Conservation (phyloP, 306 rosid species). For the Boehmeria nivea region DNA sequence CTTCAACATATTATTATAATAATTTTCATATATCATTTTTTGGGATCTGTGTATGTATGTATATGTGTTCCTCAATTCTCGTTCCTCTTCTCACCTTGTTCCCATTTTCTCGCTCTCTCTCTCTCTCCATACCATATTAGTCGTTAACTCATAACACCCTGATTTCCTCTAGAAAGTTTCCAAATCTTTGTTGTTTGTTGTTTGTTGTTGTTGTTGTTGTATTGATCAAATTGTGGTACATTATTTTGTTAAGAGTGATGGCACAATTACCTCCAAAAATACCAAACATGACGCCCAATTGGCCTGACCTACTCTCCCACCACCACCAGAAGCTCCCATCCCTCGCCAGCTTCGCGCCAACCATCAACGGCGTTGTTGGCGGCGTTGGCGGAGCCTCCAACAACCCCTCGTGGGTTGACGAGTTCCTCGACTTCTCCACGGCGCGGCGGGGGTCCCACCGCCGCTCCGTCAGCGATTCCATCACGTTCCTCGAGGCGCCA, state of each 20-base stretch:
- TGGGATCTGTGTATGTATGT: slow-evolving; percentile 16
- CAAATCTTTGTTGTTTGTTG: background rate
- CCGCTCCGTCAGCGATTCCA: slow-evolving; percentile 68
- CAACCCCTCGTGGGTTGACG: slow-evolving; percentile 82
- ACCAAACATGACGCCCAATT: slow-evolving; percentile 63
- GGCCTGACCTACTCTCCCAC: slow-evolving; percentile 50
- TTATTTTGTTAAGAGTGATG: slow-evolving; percentile 25
- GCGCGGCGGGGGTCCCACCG: slow-evolving; percentile 71
- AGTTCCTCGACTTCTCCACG: slow-evolving; percentile 73
- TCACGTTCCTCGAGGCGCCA: slow-evolving; percentile 60
- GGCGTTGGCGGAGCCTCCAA: slow-evolving; percentile 2
- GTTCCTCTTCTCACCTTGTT: background rate
- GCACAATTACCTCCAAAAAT: slow-evolving; percentile 93
- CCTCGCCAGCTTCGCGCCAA: slow-evolving; percentile 26
- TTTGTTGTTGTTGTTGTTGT: background rate
- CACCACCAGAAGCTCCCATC: slow-evolving; percentile 30
- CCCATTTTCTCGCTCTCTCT: background rate
- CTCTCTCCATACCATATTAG: background rate
- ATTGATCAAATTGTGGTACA: too few relatives aligned
- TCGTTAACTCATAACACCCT: background rate
- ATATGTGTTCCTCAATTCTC: background rate
- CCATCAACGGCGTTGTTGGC: too few relatives aligned
- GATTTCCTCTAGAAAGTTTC: background rate
- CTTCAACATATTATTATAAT: background rate
- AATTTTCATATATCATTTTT: background rate